Conservation (phyloP, 768 basidiomycete genomes). For the Guyanaporus albipodus region DNA sequence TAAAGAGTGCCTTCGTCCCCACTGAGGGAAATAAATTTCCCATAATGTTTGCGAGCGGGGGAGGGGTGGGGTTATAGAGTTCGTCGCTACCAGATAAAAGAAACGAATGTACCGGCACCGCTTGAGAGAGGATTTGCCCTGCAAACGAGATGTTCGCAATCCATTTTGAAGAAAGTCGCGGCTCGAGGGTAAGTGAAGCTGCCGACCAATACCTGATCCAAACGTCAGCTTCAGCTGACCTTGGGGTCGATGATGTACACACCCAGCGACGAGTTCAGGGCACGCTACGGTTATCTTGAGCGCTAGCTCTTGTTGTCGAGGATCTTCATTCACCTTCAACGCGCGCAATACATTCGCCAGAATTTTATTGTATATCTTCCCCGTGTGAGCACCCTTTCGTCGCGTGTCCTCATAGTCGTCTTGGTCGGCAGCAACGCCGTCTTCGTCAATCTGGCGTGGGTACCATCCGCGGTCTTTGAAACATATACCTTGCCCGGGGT, state of each 20-base stretch:
- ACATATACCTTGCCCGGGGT: conserved; percentile 80
- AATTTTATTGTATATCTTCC: conserved; percentile 78
- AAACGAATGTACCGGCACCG: conserved; percentile 64
- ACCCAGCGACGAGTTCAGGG: conserved; percentile 84
- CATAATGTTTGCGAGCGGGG: conserved; percentile 64
- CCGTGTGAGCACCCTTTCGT: conserved; percentile 28
- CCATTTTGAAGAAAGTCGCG: conserved; percentile 87
- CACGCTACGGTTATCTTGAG: conserved; percentile 76
- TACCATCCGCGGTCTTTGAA: conserved; percentile 93
- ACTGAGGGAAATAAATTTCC: conserved; percentile 77
- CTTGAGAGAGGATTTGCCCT: conserved; percentile 71
- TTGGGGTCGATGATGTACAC: conserved; percentile 16
- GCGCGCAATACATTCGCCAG: conserved; percentile 68
- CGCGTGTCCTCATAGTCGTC: conserved; percentile 35
- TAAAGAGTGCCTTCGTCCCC: conserved; percentile 66
- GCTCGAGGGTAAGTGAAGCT: conserved; percentile 71
- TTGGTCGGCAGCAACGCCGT: conserved; percentile 31
- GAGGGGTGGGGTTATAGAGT: conserved; percentile 68
- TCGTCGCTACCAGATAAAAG: conserved; percentile 41
- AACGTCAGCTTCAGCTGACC: conserved; percentile 7
- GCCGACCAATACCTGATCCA: conserved; percentile 65
- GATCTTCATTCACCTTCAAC: conserved; percentile 86
- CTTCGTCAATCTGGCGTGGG: conserved; percentile 54
- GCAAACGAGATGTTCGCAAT: conserved; percentile 85
- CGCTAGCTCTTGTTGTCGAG: conserved; percentile 79